A percentile compares a stretch with the other conserved stretches of the same genome.
Conservation (phyloP, 2,329 filamentous ascomycete species). For the Calonectria pseudoreteaudii region DNA sequence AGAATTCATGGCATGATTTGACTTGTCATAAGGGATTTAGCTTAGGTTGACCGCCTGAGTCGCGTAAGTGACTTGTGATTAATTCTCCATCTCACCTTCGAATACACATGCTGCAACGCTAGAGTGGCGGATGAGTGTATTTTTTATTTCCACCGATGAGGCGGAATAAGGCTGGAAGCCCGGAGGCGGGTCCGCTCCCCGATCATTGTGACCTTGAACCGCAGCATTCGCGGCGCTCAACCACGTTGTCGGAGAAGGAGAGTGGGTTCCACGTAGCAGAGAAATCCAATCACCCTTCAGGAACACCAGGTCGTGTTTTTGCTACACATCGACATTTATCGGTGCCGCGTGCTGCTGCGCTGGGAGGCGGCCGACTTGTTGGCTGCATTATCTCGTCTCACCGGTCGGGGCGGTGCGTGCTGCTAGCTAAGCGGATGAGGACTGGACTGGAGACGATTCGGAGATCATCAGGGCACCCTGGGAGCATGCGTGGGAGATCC, state of each 20-base stretch:
- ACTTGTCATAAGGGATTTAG: conserved; percentile 22
- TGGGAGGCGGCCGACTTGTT: not conserved
- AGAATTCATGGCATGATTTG: conserved; percentile 21
- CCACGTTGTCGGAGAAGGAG: not conserved
- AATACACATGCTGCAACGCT: conserved; percentile 9
- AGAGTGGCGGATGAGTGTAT: conserved; percentile 4
- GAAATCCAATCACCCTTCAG: not conserved
- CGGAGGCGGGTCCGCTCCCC: not conserved
- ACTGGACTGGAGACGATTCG: not conserved
- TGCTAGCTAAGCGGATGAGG: not conserved
- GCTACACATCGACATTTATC: not conserved
- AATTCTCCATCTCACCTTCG: not conserved
- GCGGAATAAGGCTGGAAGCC: not conserved
- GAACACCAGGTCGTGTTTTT: not conserved
- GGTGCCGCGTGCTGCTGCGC: not conserved
- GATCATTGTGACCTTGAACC: conserved; percentile 1
- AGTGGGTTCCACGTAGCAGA: not conserved
- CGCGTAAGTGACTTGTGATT: conserved; percentile 32
- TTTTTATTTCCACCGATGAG: not conserved
- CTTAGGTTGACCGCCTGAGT: conserved; percentile 31
- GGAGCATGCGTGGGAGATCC: not conserved
- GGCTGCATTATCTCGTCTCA: not conserved
- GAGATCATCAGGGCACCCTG: conserved; percentile 3
- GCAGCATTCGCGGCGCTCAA: not conserved
- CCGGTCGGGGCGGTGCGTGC: not conserved